A percentile compares a stretch with the other conserved stretches of the same genome.
These are phyloP conservation scores for Brassica rapa DNA, from an alignment of 345 rosid species.

Conservation along the genomic window DNA sequence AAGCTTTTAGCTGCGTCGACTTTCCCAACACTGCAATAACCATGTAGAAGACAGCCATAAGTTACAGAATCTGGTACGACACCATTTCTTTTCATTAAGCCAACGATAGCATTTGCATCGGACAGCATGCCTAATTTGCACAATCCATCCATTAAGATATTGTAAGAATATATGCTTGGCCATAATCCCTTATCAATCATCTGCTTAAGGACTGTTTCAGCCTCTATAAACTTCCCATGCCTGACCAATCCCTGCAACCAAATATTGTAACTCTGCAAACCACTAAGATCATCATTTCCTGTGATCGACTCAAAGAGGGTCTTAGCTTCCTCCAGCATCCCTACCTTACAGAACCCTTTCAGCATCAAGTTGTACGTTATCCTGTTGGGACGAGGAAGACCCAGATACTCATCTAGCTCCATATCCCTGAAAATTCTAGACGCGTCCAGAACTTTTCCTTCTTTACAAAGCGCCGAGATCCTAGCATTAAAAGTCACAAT, in stretches of 20 bases:
- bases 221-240: constrained; percentile 68
- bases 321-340: constrained; percentile 83
- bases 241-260: constrained; percentile 80
- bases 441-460: constrained; percentile 79
- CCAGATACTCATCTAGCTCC: constrained; percentile 71
- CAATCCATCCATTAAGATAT: constrained; percentile 74
- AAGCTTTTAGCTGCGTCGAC: constrained; percentile 58
- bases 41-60: constrained; percentile 72
- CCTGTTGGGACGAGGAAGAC: constrained; percentile 80
- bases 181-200: constrained; percentile 61
- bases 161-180: constrained; percentile 73
- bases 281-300: constrained; percentile 47
- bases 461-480: constrained; percentile 78
- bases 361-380: constrained; percentile 82
- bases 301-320: constrained; percentile 62
- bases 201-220: constrained; percentile 62
- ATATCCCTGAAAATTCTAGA: constrained; percentile 92
- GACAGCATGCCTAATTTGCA: constrained; percentile 86
- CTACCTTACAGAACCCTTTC: constrained; percentile 74
- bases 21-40: constrained; percentile 70
- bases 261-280: constrained; percentile 74
- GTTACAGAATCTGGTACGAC: constrained; percentile 73
- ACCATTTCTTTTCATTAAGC: constrained; percentile 60
- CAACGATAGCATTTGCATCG: constrained; percentile 64
- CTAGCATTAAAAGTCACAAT: constrained; percentile 83